Base-by-base conservation (phyloP, 1,284 basidiomycete species). In the Rhodotorula sp. region DNA sequence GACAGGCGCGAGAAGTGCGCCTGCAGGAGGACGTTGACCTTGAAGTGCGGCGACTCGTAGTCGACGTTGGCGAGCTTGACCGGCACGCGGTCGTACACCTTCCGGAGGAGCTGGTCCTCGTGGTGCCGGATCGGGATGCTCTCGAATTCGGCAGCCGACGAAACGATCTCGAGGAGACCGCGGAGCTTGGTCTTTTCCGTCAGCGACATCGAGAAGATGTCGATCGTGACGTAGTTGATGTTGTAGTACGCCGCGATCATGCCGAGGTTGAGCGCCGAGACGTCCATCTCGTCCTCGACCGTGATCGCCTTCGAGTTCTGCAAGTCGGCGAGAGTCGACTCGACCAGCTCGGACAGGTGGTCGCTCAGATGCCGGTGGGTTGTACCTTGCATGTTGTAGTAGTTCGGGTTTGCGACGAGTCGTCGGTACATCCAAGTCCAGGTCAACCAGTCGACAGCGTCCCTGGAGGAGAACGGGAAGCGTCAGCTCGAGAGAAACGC, bases 161-260 rank as follows among this genome's bases (percentile, higher is more conserved):
- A 91, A 12, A 99, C 91, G 66, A 99, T 95, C 82, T 99, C 95
- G 50, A 99, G 86, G 34, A 99, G 83, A 57, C 95, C 95, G 83
- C 97, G 95, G 80, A 99, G 86, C 83, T 98, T 99, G n/a, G 95
- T 99, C 58, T 89, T 88, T 79, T 95, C 93, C 81, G 95, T 97
- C 74, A 99, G 85, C 16, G 95, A 99, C 68, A 95, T 85, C 45
- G 91, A 94, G 83, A 98, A 99, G 45, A 97, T 94, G 83, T 98
- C 94, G 69, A 97, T 91, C 10, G 94, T 97, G 74, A 95, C 89
- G 81, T 97, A 93, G 88, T 81, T 75, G 89, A 90, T 92, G 78
- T 93, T 93, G 81, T 92, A 94, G 82, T 92, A 97, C 0, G 94
- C 91, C 0, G 92, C 94, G 76, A 97, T 95, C 92, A 97, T 95